Base-by-base conservation (phyloP, 2,329 filamentous ascomycete genomes). In the Curvularia sp. region DNA sequence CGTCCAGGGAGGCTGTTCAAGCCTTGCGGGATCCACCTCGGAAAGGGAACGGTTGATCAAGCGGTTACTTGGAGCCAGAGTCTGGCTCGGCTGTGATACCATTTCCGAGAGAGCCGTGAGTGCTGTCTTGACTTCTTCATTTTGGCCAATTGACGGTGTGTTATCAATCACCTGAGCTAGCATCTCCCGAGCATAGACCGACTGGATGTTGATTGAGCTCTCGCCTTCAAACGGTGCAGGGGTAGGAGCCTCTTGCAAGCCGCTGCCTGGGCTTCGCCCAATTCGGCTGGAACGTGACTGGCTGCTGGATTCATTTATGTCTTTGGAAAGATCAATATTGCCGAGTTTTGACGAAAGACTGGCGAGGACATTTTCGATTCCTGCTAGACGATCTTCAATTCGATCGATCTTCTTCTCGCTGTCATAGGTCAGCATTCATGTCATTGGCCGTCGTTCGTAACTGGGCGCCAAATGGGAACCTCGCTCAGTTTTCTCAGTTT, bases 331-430 rank as follows among this genome's bases (percentile, higher is more conserved):
- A 33, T 74, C 70, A 7, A 75, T 48, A 49, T 67, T 65, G 9
- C 65, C 60, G 22, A 76, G 58, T 67, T 70, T 69, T 49, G 68
- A 62, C 8, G 75, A 71, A 24, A 79, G 72, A 26, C 58, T 71
- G 38, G 77, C 74, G 13, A 82, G 69, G 9, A 79, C 70, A 49
- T 72, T 65, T 61, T 85, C 82, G 41, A 85, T 83, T n/a, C 76
- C 75, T 6, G 76, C 75, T 8, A 85, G 71, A 15, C 82, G 78
- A 30, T 81, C 78, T 63, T 84, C 82, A 50, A 85, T 84, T 12
- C 80, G 67, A 59, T 84, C 82, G 49, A 85, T 83, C 68, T 84
- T 84, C 65, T 77, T 80, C 66, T 85, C 83, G 70, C 81, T 84
- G 41, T 3, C 5, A 9, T 2, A 8, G 5, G 51, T 69, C 43